These are phyloP conservation scores for Isabelozyma heimii DNA, from an alignment of 805 yeast genomes.

Conservation along the genomic window DNA sequence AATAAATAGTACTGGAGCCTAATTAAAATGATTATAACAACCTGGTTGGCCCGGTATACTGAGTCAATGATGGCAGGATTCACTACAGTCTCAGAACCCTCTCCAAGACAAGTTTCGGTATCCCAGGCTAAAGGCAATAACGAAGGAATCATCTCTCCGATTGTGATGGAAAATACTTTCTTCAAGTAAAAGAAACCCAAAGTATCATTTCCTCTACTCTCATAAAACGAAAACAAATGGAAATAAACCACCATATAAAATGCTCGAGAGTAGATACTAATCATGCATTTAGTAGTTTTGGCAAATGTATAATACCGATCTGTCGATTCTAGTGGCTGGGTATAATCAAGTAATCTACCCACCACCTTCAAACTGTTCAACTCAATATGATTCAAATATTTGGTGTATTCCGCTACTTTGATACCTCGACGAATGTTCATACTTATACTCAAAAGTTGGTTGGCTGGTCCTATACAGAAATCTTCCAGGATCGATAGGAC, in stretches of 20 bases:
- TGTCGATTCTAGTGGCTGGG: constrained; percentile 3
- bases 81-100: constrained; percentile 27
- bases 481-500: constrained; percentile 21
- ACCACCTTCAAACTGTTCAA: constrained; percentile 16
- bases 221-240: constrained; percentile 34
- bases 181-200: constrained; percentile 28
- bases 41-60: constrained; percentile 33
- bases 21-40: constrained; percentile 4
- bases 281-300: constrained; percentile 8
- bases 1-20: constrained; percentile 3
- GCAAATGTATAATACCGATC: background rate
- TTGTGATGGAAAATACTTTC: constrained; percentile 17
- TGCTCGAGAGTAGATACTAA: constrained; percentile 16
- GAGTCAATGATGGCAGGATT: constrained; percentile 26
- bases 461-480: constrained; percentile 21
- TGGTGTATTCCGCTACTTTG: constrained; percentile 28
- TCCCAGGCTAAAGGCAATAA: constrained; percentile 19
- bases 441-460: constrained; percentile 31
- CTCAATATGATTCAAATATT: constrained; percentile 31
- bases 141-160: constrained; percentile 21
- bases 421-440: constrained; percentile 34
- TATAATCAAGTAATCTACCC: constrained; percentile 11
- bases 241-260: constrained; percentile 31
- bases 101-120: constrained; percentile 12
- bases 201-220: constrained; percentile 19